Conservation (phyloP, 2,329 filamentous ascomycete species). For the Neurospora crassa region DNA sequence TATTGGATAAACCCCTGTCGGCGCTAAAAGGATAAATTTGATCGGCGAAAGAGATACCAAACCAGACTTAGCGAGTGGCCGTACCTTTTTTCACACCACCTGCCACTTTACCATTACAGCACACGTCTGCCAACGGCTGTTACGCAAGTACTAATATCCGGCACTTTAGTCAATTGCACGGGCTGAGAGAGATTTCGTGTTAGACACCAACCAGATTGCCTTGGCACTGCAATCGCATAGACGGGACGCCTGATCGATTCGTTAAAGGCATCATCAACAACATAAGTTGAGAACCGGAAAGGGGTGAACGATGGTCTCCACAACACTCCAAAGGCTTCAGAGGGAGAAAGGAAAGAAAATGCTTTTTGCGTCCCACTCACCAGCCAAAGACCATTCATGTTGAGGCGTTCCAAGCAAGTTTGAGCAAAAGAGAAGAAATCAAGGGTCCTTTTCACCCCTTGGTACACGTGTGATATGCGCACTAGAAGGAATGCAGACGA, state of each 20-base stretch:
- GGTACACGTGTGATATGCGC: not conserved
- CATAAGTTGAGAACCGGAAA: not conserved
- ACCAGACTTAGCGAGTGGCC: too few species aligned
- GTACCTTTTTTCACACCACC: too few species aligned
- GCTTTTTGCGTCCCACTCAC: not conserved
- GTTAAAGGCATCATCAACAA: not conserved
- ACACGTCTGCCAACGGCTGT: not conserved
- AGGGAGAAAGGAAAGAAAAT: not conserved
- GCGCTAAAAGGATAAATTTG: too few species aligned
- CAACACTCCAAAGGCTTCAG: not conserved
- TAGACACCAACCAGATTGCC: not conserved
- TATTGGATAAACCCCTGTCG: too few species aligned
- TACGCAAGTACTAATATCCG: not conserved
- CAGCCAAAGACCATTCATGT: not conserved
- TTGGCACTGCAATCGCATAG: not conserved
- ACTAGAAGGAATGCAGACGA: not conserved
- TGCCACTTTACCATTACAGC: not conserved
- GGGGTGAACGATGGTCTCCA: not conserved
- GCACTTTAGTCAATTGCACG: not conserved
- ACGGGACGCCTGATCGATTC: not conserved
- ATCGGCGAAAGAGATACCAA: too few species aligned
- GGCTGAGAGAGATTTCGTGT: not conserved
- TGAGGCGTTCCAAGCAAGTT: not conserved
- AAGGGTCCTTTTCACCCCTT: not conserved
- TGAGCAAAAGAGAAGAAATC: not conserved